These are phyloP conservation scores for Gliomastix tumulicola DNA, from an alignment of 2,329 filamentous ascomycete species.

Conservation along the genomic window DNA sequence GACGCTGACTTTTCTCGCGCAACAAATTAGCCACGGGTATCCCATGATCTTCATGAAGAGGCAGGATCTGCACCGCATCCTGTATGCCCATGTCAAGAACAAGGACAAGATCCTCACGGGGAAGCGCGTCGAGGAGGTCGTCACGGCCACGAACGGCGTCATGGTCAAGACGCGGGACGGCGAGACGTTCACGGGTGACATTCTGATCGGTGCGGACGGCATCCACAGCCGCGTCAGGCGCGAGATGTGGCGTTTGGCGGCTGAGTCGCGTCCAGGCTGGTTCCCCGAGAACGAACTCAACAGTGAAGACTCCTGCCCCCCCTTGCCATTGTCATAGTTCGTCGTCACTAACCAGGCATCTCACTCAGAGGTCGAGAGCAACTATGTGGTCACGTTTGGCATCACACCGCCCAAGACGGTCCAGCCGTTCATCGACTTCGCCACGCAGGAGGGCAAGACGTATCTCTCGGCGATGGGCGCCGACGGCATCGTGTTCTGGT, in stretches of 20 bases:
- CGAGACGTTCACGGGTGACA: conserved; percentile 13
- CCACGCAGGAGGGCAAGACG: conserved; percentile 5
- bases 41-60: neutral
- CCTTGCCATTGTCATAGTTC: no score
- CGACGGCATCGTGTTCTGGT: conserved; percentile 21
- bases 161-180: conserved; percentile 22
- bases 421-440: neutral
- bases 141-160: conserved; percentile 13
- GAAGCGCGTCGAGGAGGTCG: neutral
- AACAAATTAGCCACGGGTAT: neutral
- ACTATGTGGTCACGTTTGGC: conserved; percentile 25
- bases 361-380: conserved; percentile 5
- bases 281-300: conserved; percentile 8
- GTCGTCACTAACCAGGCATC: no score
- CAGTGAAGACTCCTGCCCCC: no score
- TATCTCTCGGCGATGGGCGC: conserved; percentile 18
- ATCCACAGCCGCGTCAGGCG: conserved; percentile 24
- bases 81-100: neutral
- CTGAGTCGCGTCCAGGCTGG: conserved; percentile 12
- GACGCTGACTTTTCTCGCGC: no score
- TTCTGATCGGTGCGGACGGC: conserved; percentile 29
- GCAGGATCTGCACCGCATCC: neutral
- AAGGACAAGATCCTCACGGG: neutral
- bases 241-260: conserved; percentile 12
- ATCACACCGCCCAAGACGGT: conserved; percentile 17